Conservation (phyloP, 2,329 filamentous ascomycete genomes). For the Xylaria sp. region DNA sequence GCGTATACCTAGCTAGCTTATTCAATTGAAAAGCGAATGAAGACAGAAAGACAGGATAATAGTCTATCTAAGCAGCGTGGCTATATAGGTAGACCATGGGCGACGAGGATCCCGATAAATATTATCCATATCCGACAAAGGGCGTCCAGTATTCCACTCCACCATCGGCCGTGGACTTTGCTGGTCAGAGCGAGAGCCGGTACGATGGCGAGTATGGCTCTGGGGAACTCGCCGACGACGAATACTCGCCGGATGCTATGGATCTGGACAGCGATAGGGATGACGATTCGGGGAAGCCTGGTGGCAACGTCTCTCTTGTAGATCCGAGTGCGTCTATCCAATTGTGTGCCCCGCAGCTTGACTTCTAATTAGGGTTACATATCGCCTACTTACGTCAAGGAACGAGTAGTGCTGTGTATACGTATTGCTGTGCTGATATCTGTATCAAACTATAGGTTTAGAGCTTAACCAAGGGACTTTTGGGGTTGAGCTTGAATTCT, state of each 20-base stretch:
- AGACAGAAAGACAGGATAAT: not conserved
- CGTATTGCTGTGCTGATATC: not conserved
- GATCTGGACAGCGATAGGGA: not conserved
- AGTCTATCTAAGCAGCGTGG: not conserved
- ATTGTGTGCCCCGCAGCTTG: not conserved
- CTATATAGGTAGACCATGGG: not conserved
- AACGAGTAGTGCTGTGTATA: not conserved
- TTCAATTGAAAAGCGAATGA: not conserved
- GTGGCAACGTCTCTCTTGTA: no score
- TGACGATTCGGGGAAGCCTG: no score
- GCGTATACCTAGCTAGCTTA: not conserved
- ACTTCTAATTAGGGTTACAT: not conserved
- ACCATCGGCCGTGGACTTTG: not conserved
- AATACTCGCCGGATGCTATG: not conserved
- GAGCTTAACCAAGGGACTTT: conserved; percentile 8
- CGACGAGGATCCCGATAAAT: not conserved
- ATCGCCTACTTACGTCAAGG: no score
- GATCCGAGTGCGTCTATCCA: no score
- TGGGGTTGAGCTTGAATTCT: conserved; percentile 33
- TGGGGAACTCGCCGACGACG: not conserved
- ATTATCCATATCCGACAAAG: conserved; percentile 3
- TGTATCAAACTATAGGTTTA: not conserved
- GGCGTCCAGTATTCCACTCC: not conserved
- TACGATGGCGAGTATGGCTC: not conserved
- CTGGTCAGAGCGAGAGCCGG: no score